Conservation (phyloP, 495 filamentous ascomycete species). For the Rhizodiscina lignyota region DNA sequence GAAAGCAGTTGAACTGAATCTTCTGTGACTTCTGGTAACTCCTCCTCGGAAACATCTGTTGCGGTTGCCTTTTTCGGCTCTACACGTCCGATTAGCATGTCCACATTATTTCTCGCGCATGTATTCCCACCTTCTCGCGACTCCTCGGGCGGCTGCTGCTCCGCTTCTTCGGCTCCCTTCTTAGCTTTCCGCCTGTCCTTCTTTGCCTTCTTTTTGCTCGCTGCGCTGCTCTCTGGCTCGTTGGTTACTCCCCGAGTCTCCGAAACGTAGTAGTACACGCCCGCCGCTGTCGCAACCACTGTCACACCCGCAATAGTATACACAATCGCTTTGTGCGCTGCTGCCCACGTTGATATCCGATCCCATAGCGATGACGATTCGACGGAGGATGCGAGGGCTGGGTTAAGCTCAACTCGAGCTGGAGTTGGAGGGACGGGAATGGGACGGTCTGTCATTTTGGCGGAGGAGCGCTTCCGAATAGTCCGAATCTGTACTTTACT, state of each 20-base stretch:
- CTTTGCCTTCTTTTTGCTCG: slow-evolving; percentile 40
- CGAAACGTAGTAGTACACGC: slow-evolving; percentile 75
- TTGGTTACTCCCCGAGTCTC: slow-evolving; percentile 22
- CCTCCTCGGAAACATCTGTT: slow-evolving; percentile 50
- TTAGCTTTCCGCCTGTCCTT: slow-evolving; percentile 39
- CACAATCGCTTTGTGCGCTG: slow-evolving; percentile 85
- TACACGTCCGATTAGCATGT: no score
- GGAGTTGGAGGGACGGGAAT: no score
- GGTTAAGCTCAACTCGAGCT: no score
- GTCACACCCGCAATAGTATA: slow-evolving; percentile 93
- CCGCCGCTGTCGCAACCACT: slow-evolving; percentile 76
- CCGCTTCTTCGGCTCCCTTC: slow-evolving; percentile 46
- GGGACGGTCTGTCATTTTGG: no score
- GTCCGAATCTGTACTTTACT: no score
- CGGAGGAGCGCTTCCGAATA: no score
- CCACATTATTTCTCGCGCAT: not conserved
- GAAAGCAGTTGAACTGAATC: slow-evolving; percentile 50
- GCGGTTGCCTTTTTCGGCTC: slow-evolving; percentile 31
- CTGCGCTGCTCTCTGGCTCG: slow-evolving; percentile 8
- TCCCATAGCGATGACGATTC: slow-evolving; percentile 19
- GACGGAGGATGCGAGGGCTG: not conserved
- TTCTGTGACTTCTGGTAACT: slow-evolving; percentile 77
- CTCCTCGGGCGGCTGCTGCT: slow-evolving; percentile 4
- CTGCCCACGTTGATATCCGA: slow-evolving; percentile 77
- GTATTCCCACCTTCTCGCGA: slow-evolving; percentile 4